Percentiles rank a stretch among this genome's conserved stretches.
phyloP scores from a whole-genome alignment of 2,329 filamentous ascomycete species.

The Allantophomopsis cytisporea region DNA sequence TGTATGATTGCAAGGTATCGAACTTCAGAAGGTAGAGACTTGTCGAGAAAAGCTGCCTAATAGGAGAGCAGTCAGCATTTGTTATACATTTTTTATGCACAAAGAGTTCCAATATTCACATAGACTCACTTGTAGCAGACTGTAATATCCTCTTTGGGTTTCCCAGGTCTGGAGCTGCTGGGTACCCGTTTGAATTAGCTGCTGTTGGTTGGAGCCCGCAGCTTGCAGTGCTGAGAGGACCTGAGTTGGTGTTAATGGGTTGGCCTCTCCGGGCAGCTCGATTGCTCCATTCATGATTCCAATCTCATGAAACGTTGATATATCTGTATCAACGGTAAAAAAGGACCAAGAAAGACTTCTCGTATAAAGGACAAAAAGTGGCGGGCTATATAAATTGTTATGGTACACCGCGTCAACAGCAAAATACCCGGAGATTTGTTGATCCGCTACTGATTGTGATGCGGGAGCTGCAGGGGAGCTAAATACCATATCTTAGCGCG shows the following conservation, averaged over 20 bases:
- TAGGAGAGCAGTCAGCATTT: too few species aligned
- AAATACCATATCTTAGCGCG: too few species aligned
- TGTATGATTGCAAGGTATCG: slow-evolving; percentile 88
- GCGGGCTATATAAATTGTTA: too few species aligned
- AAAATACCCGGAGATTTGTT: too few species aligned
- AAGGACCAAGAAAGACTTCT: too few species aligned
- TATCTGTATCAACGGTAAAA: too few species aligned
- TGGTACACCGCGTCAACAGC: background rate
- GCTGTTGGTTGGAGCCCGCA: slow-evolving; percentile 47
- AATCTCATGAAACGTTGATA: slow-evolving; percentile 2
- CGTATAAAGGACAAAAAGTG: too few species aligned
- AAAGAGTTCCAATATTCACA: too few species aligned
- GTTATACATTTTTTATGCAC: too few species aligned
- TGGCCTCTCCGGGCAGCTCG: slow-evolving; percentile 73
- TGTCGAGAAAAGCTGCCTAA: slow-evolving; percentile 71
- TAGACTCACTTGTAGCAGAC: slow-evolving; percentile 46
- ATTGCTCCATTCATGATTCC: slow-evolving; percentile 53
- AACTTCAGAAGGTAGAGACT: slow-evolving; percentile 59
- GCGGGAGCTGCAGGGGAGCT: too few species aligned
- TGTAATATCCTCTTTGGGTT: slow-evolving; percentile 49
- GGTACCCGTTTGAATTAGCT: slow-evolving; percentile 48
- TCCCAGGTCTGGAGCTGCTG: slow-evolving; percentile 66
- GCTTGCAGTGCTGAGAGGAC: slow-evolving; percentile 51
- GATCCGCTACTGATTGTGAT: too few species aligned
- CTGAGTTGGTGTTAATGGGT: slow-evolving; percentile 48